Evolutionary conservation across 1,284 basidiomycete species (phyloP).

Genomic region (Stygiomarasmius scandens): DNA sequence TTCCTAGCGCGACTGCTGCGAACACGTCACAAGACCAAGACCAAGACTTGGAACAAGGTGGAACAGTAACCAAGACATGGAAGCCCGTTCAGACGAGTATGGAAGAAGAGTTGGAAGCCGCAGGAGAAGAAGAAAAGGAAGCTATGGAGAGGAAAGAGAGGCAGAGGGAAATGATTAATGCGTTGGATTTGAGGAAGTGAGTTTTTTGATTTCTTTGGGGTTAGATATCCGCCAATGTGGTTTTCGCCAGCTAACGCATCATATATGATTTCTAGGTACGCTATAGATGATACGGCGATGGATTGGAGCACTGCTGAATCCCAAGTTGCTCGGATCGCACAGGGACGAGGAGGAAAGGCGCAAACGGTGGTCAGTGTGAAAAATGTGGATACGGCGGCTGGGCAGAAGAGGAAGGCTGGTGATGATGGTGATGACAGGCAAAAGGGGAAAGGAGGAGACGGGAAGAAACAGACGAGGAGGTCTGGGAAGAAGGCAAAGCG

Average conservation of each 20-base stretch:
- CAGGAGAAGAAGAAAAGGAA: constrained; percentile 55
- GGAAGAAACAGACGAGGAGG: constrained; percentile 58
- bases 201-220: constrained; percentile 32
- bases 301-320: constrained; percentile 79
- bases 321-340: constrained; percentile 53
- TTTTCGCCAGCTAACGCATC: too few species aligned
- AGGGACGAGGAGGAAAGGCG: constrained; percentile 35
- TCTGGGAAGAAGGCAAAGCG: constrained; percentile 61
- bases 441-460: constrained; percentile 27
- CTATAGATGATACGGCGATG: constrained; percentile 68
- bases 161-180: constrained; percentile 84
- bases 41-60: neutral
- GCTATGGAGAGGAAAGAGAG: constrained; percentile 57
- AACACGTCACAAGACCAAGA: neutral
- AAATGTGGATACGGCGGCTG: constrained; percentile 40
- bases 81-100: constrained; percentile 56
- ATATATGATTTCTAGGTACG: constrained; percentile 56
- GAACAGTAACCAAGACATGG: constrained; percentile 35
- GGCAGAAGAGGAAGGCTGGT: constrained; percentile 66
- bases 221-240: too few species aligned
- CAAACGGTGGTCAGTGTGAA: constrained; percentile 81
- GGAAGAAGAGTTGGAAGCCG: constrained; percentile 72
- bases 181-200: constrained; percentile 85
- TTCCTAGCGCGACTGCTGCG: too few species aligned
- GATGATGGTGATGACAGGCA: constrained; percentile 34